These are phyloP conservation scores for Vickermania spadyakhi DNA, from an alignment of 208 protist genomes.

Conservation along the genomic window DNA sequence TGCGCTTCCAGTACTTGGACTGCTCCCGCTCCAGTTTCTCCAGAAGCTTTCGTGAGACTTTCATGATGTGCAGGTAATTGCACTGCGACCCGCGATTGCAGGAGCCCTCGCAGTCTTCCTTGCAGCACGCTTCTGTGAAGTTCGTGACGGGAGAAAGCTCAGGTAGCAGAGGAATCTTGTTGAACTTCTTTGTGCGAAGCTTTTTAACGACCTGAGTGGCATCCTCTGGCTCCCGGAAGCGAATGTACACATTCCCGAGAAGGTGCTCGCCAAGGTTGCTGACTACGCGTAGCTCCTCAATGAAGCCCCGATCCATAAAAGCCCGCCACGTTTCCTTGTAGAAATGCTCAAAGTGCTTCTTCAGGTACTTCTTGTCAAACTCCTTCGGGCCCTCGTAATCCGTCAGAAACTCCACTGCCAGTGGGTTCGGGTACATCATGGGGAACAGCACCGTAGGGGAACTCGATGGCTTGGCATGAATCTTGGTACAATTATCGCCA, in stretches of 20 bases:
- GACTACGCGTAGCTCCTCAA: slow-evolving; percentile 94
- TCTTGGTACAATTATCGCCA: slow-evolving; percentile 93
- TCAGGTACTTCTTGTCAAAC: slow-evolving; percentile 83
- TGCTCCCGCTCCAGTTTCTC: slow-evolving; percentile 84
- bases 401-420: slow-evolving; percentile 44
- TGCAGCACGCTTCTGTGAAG: slow-evolving; percentile 96
- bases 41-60: slow-evolving; percentile 73
- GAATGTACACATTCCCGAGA: slow-evolving; percentile 97
- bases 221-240: slow-evolving; percentile 86
- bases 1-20: slow-evolving; percentile 62
- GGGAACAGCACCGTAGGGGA: slow-evolving; percentile 94
- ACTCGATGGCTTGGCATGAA: slow-evolving; percentile 90
- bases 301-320: slow-evolving; percentile 88
- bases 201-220: slow-evolving; percentile 72
- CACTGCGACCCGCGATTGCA: slow-evolving; percentile 94
- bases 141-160: slow-evolving; percentile 97
- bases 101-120: slow-evolving; percentile 90
- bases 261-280: slow-evolving; percentile 97
- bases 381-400: slow-evolving; percentile 32
- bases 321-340: slow-evolving; percentile 95
- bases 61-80: slow-evolving; percentile 98
- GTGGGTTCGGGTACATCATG: slow-evolving; percentile 95
- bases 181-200: slow-evolving; percentile 85
- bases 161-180: slow-evolving; percentile 78
- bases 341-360: slow-evolving; percentile 95